phyloP scores from a whole-genome alignment of 495 filamentous ascomycete genomes.

The Penicillium arizonense region DNA sequence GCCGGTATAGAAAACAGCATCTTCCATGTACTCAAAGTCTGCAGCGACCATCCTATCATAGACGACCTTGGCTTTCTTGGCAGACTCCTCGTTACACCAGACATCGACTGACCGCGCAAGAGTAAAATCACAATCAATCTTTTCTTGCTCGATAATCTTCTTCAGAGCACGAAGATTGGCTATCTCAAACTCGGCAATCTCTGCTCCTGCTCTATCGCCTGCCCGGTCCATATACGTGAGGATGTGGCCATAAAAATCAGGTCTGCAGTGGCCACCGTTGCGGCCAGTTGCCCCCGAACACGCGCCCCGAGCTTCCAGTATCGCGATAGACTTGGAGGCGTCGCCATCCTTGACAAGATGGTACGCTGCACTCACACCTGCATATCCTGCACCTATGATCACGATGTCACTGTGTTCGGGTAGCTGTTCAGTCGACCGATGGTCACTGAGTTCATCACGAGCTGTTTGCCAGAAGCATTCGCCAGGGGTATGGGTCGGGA shows the following conservation, averaged over 20 bases:
- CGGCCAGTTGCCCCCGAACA: constrained; percentile 41
- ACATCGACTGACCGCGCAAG: constrained; percentile 38
- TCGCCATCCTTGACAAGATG: constrained; percentile 44
- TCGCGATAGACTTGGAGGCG: constrained; percentile 20
- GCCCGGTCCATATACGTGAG: constrained; percentile 26
- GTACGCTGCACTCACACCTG: constrained; percentile 60
- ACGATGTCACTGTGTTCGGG: constrained; percentile 55
- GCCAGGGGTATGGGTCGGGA: constrained; percentile 55
- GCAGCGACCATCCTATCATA: constrained; percentile 26
- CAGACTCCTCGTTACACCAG: constrained; percentile 28
- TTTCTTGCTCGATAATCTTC: constrained; percentile 30
- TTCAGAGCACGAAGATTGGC: constrained; percentile 30
- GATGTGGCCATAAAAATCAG: constrained; percentile 32
- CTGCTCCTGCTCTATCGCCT: constrained; percentile 15
- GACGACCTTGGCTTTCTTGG: constrained; percentile 22
- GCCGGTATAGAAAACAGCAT: constrained; percentile 25
- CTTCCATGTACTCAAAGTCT: constrained; percentile 27
- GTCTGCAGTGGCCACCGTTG: constrained; percentile 35
- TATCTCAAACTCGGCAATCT: constrained; percentile 29
- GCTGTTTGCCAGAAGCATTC: constrained; percentile 62
- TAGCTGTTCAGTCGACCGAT: constrained; percentile 45
- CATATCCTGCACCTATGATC: constrained; percentile 72
- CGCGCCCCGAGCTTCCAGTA: constrained; percentile 35
- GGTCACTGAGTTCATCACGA: constrained; percentile 50
- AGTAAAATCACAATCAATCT: constrained; percentile 40